phyloP scores from a whole-genome alignment of 140 eudicot species.

The Bidens hawaiensis region DNA sequence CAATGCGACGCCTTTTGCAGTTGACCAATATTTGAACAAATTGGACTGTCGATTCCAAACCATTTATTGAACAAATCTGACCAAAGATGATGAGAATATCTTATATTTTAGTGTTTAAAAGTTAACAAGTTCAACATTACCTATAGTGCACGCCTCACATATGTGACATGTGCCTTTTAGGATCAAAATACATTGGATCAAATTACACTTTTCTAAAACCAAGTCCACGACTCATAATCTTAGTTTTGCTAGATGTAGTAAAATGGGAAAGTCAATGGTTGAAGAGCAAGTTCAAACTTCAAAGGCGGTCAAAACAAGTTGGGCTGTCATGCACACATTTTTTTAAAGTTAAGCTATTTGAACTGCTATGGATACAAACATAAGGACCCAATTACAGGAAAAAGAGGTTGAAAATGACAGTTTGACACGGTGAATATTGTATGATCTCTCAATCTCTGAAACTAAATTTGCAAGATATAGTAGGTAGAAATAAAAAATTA shows the following conservation, averaged over 20 bases:
- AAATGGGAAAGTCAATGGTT: background rate
- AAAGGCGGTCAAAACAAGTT: background rate
- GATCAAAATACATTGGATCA: no score
- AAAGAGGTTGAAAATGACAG: background rate
- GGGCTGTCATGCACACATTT: background rate
- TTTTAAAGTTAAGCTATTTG: background rate
- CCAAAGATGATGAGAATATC: no score
- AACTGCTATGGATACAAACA: background rate
- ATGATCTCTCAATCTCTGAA: background rate
- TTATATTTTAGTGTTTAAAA: no score
- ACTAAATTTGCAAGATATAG: background rate
- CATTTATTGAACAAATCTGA: no score
- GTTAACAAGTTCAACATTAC: no score
- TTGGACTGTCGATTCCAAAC: no score
- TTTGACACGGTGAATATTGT: background rate
- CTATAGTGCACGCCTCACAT: no score
- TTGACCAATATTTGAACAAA: no score
- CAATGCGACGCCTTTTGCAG: no score
- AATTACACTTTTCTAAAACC: no score
- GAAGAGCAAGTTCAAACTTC: background rate
- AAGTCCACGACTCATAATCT: background rate
- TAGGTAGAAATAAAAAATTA: slow-evolving; percentile 13
- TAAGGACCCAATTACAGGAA: background rate
- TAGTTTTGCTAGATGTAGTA: background rate
- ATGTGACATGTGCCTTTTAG: no score